Evolutionary conservation across 1,284 basidiomycete species (phyloP).

Genomic region (Dichomitus squalens): DNA sequence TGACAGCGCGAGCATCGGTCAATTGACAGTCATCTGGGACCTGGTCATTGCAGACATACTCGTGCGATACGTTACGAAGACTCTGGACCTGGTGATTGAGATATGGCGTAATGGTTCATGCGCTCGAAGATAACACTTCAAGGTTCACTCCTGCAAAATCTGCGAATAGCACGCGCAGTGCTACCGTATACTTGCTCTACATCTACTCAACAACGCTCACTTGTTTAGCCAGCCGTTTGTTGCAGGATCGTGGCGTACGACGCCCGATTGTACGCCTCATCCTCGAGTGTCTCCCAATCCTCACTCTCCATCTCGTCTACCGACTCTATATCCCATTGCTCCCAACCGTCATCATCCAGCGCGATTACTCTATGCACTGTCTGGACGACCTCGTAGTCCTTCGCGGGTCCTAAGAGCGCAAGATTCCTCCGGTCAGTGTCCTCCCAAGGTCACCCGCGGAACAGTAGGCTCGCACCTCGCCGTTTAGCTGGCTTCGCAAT

Average conservation of each 20-base stretch:
- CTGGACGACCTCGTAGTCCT: slow-evolving; percentile 2
- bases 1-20: background rate
- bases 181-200: too few species aligned
- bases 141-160: too few species aligned
- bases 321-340: background rate
- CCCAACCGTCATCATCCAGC: background rate
- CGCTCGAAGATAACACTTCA: too few species aligned
- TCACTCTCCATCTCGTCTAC: slow-evolving; percentile 2
- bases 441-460: background rate
- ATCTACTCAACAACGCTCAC: too few species aligned
- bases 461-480: slow-evolving; percentile 11
- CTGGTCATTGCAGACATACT: too few species aligned
- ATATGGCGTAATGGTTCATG: too few species aligned
- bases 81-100: too few species aligned
- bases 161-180: too few species aligned
- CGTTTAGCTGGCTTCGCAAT: slow-evolving; percentile 19
- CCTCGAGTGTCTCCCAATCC: slow-evolving; percentile 3
- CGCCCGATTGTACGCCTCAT: background rate
- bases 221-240: background rate
- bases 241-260: slow-evolving; percentile 10
- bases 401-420: background rate
- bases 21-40: too few species aligned
- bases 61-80: too few species aligned
- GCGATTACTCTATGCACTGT: background rate
- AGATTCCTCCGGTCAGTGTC: background rate